These are phyloP conservation scores for Meyerozyma smithsonii DNA, from an alignment of 1,139 yeast genomes.

Conservation along the genomic window DNA sequence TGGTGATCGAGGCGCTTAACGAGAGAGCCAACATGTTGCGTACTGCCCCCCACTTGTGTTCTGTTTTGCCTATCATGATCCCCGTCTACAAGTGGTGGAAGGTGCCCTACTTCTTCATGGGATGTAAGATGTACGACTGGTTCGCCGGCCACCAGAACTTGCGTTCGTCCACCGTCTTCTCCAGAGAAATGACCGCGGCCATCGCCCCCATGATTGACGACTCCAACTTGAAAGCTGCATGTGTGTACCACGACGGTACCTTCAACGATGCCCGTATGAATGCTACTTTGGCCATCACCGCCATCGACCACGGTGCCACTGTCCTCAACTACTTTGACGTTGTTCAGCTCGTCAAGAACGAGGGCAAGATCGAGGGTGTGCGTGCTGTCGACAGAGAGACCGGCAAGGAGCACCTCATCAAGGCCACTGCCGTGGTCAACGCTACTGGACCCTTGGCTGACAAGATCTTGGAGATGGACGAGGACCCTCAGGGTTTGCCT, in stretches of 20 bases:
- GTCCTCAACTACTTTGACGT: conserved; percentile 85
- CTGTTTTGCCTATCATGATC: conserved; percentile 87
- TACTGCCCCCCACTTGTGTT: conserved; percentile 89
- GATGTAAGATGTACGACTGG: conserved; percentile 89
- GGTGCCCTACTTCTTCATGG: conserved; percentile 88
- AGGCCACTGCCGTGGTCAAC: conserved; percentile 75
- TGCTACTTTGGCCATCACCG: conserved; percentile 79
- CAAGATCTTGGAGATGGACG: conserved; percentile 80
- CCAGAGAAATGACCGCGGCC: conserved; percentile 63
- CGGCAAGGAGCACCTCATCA: conserved; percentile 53
- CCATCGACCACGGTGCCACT: conserved; percentile 84
- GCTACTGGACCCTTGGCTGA: conserved; percentile 97
- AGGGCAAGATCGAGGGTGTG: conserved; percentile 67
- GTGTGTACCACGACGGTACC: conserved; percentile 93
- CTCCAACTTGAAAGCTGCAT: conserved; percentile 77
- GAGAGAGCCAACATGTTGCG: conserved; percentile 87
- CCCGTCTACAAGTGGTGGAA: conserved; percentile 97
- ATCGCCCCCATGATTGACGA: conserved; percentile 87
- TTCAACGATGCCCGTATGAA: conserved; percentile 94
- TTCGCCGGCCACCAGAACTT: conserved; percentile 89
- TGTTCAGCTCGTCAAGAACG: conserved; percentile 59
- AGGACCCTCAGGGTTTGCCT: conserved; percentile 60
- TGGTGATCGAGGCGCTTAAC: conserved; percentile 89
- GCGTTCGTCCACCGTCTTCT: conserved; percentile 70
- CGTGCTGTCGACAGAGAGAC: conserved; percentile 72